Evolutionary conservation across 2,329 filamentous ascomycete genomes (phyloP), one percentile per base, ranked within the genome.

Genomic region (Didymella exigua): DNA sequence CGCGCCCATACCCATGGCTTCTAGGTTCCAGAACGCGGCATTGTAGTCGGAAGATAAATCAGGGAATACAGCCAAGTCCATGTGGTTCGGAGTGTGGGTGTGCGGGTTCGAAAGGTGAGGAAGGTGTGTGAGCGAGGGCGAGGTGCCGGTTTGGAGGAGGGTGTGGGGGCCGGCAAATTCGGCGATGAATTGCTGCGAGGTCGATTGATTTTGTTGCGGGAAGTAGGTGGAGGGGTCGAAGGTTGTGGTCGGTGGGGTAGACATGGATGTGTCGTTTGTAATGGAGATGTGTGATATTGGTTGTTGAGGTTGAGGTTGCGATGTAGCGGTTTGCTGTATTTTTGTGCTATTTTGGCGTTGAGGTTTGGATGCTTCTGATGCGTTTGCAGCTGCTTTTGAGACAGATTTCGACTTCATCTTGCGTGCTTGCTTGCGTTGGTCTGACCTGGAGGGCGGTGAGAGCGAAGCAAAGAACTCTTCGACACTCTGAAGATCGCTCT

Each of bases 391-490:
- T 5, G 60, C 38, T 58, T 72, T 74, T 1, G 70, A 70, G 14
- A 73, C 61, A 5, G 69, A 67, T 48, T 74, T 71, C 1, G 63
- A 71, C 61, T 78, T 77, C 55, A 71, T 74, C 52, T 72, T 74
- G 61, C 70, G 86, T 79, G 44, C 77, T 75, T 70, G 78, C 78
- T 72, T 85, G 76, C 60, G 85, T n/a, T 77, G 66, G 14, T 76
- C 76, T 7, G 77, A 71, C 54, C 77, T 77, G 6, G 75, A 80
- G 0, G 82, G 83, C 11, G 89, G 88, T 1, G 88, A 89, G 31
- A 96, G 79, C 43, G 87, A 90, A 5, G 90, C 89, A 70, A 98
- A 93, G 77, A 96, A 97, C 64, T 98, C 92, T 68, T 96, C 93
- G 0, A 97, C 92, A 4, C 91, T 96, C 68, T 95, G 90, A n/a